A percentile compares a stretch with the other conserved stretches of the same genome.
Evolutionary conservation across 2,329 filamentous ascomycete species (phyloP).

Genomic region (Alternaria triticimaculans): DNA sequence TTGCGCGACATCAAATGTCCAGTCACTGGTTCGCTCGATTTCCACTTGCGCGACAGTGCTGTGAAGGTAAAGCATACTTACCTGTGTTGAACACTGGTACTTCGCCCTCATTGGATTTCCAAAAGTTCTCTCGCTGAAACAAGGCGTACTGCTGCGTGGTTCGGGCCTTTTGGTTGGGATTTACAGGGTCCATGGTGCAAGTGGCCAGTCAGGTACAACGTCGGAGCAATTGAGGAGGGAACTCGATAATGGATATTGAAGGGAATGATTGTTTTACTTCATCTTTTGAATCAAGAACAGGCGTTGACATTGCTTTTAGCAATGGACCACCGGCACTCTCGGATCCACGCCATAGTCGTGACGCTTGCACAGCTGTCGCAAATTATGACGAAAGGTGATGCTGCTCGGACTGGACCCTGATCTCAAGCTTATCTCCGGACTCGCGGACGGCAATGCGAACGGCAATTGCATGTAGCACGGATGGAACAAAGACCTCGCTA

Average conservation of each 20-base stretch:
- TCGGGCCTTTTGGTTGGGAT: slow-evolving; percentile 58
- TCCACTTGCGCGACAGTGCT: too few relatives aligned
- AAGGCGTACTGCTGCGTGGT: slow-evolving; percentile 62
- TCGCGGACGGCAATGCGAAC: background rate
- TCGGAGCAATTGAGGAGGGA: background rate
- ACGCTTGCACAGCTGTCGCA: slow-evolving; percentile 7
- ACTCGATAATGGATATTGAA: background rate
- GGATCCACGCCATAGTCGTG: slow-evolving; percentile 11
- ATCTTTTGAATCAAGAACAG: background rate
- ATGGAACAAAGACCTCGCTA: background rate
- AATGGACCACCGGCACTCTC: background rate
- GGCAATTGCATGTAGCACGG: background rate
- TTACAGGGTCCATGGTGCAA: slow-evolving; percentile 56
- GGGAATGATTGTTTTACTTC: background rate
- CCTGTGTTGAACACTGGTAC: slow-evolving; percentile 61
- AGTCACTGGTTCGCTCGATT: too few relatives aligned
- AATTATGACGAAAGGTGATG: slow-evolving; percentile 16
- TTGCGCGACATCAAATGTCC: background rate
- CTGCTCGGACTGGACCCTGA: slow-evolving; percentile 8
- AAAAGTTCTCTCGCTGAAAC: slow-evolving; percentile 64
- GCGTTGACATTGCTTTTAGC: background rate
- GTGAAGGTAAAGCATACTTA: slow-evolving; percentile 19
- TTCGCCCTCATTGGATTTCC: slow-evolving; percentile 60
- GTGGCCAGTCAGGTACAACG: background rate
- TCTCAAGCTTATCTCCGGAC: slow-evolving; percentile 9